phyloP scores from a whole-genome alignment of 2,329 filamentous ascomycete species.

The Apiospora saccharicola region DNA sequence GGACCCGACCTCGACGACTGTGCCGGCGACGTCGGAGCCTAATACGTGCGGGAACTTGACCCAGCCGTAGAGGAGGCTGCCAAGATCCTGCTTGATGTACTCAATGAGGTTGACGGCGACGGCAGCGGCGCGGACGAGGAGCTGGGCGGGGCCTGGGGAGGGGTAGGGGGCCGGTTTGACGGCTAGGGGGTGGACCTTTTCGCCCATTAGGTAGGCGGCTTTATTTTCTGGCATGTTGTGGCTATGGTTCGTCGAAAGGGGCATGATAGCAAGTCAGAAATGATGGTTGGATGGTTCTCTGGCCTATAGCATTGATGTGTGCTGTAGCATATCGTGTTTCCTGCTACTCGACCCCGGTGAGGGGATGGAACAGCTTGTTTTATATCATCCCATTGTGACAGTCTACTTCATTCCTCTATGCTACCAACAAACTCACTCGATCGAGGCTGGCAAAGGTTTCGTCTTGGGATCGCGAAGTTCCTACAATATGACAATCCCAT shows the following conservation, averaged over 20 bases:
- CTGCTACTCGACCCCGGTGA: too few relatives aligned
- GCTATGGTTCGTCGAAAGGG: not conserved
- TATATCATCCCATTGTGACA: conserved; percentile 3
- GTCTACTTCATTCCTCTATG: not conserved
- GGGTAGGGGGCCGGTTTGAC: conserved; percentile 47
- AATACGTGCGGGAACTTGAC: conserved; percentile 41
- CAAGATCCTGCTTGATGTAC: conserved; percentile 37
- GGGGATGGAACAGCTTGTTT: not conserved
- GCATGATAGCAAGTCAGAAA: not conserved
- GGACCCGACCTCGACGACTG: conserved; percentile 40
- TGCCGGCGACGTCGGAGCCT: conserved; percentile 43
- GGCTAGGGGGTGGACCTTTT: conserved; percentile 36
- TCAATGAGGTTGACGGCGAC: conserved; percentile 45
- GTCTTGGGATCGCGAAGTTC: not conserved
- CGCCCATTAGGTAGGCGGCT: conserved; percentile 17
- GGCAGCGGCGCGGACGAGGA: conserved; percentile 41
- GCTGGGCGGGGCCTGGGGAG: conserved; percentile 38
- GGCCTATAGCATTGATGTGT: not conserved
- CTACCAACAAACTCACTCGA: not conserved
- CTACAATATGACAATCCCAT: too few relatives aligned
- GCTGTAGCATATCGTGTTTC: not conserved
- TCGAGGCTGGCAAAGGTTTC: not conserved
- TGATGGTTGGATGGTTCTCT: not conserved
- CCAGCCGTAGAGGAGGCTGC: conserved; percentile 30
- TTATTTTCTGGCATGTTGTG: not conserved